Evolutionary conservation across 2,329 filamentous ascomycete species (phyloP).

Genomic region (Colletotrichum karsti): DNA sequence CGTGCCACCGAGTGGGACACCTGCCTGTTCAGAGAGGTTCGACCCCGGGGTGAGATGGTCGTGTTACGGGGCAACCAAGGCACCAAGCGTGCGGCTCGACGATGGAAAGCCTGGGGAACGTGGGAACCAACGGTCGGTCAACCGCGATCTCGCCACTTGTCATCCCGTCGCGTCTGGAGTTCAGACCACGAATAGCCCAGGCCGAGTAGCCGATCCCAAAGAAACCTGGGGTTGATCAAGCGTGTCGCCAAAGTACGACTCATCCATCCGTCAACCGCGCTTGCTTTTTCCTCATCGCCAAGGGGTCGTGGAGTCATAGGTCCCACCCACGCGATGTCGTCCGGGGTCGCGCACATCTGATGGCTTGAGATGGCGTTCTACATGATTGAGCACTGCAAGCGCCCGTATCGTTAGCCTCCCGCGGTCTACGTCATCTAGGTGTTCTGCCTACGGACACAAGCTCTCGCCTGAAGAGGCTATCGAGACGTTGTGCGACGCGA

Average conservation of each 20-base stretch:
- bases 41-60: background rate
- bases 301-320: background rate
- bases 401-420: background rate
- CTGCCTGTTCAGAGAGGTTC: background rate
- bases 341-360: background rate
- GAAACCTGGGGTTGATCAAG: background rate
- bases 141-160: background rate
- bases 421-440: background rate
- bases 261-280: background rate
- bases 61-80: background rate
- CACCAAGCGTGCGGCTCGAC: background rate
- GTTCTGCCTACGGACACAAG: background rate
- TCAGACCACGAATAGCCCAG: too few species aligned
- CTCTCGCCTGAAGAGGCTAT: background rate
- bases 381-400: background rate
- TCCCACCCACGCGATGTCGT: background rate
- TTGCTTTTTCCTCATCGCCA: slow-evolving; percentile 1
- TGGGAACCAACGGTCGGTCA: background rate
- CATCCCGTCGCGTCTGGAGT: background rate
- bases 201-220: too few species aligned
- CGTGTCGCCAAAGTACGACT: background rate
- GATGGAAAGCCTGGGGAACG: background rate
- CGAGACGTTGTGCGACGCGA: background rate
- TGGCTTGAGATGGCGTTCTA: background rate
- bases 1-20: background rate